These are phyloP conservation scores for Phytophthora palmivora DNA, from an alignment of 352 stramenopile species.

Conservation along the genomic window DNA sequence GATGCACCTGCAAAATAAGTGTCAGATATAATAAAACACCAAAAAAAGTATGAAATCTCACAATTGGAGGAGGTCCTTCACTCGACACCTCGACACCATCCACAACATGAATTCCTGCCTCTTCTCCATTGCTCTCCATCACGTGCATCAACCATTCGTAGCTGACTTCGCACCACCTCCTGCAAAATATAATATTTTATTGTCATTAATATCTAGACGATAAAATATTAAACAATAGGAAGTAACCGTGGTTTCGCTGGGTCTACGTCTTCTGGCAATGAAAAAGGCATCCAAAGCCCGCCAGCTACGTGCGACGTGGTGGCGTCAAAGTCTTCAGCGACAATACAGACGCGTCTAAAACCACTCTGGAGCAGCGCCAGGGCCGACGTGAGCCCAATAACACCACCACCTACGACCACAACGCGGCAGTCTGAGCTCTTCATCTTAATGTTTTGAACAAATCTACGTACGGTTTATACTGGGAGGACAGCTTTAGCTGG, in stretches of 20 bases:
- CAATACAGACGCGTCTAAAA: constrained; percentile 52
- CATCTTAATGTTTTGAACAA: constrained; percentile 6
- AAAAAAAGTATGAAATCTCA: constrained; percentile 20
- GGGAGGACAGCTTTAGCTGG: too few species aligned
- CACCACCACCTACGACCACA: constrained; percentile 69
- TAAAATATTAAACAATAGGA: background rate
- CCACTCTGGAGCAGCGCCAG: constrained; percentile 66
- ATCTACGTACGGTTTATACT: too few species aligned
- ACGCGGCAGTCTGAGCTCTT: constrained; percentile 32
- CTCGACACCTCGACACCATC: constrained; percentile 54
- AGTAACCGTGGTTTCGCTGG: too few species aligned
- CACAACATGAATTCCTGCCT: constrained; percentile 62
- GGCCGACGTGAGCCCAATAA: constrained; percentile 73
- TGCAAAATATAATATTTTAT: constrained; percentile 17
- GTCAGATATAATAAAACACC: background rate
- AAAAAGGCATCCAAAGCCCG: constrained; percentile 81
- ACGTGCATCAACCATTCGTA: constrained; percentile 66
- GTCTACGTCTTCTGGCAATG: constrained; percentile 47
- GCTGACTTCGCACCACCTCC: constrained; percentile 71
- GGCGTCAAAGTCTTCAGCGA: constrained; percentile 60
- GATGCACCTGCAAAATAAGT: background rate
- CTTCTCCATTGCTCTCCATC: constrained; percentile 44
- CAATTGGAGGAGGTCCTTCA: constrained; percentile 40
- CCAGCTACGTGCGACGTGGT: constrained; percentile 73
- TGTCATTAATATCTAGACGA: background rate